Evolutionary conservation across 2,329 filamentous ascomycete species (phyloP).

Genomic region (Arthrobotrys conoides): DNA sequence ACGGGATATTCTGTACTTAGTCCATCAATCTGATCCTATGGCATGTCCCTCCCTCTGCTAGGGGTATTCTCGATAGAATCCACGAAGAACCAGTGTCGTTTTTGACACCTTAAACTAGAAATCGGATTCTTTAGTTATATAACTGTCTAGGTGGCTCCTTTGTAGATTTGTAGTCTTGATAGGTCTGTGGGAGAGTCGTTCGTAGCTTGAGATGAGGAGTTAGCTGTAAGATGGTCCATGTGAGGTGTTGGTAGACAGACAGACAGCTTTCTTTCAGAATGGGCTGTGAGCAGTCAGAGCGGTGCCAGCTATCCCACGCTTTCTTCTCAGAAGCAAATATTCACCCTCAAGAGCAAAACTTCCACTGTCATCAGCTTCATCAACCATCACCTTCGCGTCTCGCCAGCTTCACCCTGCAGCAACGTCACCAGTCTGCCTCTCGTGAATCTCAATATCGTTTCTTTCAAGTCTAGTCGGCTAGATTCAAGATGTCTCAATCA

Average conservation of each 20-base stretch:
- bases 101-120: too few species aligned
- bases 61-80: too few species aligned
- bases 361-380: neutral
- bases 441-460: neutral
- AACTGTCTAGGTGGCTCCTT: neutral
- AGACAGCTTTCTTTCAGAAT: neutral
- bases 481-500: conserved; percentile 11
- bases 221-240: neutral
- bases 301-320: neutral
- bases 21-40: too few species aligned
- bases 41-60: too few species aligned
- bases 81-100: too few species aligned
- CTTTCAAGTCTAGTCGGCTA: too few species aligned
- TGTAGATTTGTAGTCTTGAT: too few species aligned
- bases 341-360: neutral
- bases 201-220: neutral
- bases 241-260: neutral
- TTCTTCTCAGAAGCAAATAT: neutral
- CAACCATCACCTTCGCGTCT: neutral
- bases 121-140: neutral
- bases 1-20: too few species aligned
- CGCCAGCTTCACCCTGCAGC: neutral
- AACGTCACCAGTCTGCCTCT: neutral
- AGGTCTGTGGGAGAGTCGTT: too few species aligned
- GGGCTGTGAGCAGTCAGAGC: neutral